Conservation (phyloP, 2,329 filamentous ascomycete genomes). For the Didymella lethalis region DNA sequence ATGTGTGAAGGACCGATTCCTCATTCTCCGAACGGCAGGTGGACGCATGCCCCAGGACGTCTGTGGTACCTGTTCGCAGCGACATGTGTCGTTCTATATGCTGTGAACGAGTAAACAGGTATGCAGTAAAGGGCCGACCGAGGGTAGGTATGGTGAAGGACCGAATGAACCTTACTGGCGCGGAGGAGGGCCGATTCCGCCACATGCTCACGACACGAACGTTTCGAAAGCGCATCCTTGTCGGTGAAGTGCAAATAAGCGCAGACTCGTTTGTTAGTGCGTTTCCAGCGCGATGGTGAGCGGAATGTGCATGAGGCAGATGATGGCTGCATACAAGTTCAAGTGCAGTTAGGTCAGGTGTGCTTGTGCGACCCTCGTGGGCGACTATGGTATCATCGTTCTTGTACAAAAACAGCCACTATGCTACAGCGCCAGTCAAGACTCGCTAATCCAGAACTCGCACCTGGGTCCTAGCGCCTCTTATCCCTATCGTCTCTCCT, state of each 20-base stretch:
- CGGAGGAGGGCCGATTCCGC: background rate
- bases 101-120: background rate
- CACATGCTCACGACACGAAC: background rate
- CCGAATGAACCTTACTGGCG: conserved; percentile 4
- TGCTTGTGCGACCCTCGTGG: conserved; percentile 6
- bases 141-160: background rate
- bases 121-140: background rate
- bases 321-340: background rate
- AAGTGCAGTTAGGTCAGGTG: conserved; percentile 3
- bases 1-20: background rate
- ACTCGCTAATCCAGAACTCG: background rate
- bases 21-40: background rate
- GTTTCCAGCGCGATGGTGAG: background rate
- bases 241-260: conserved; percentile 6
- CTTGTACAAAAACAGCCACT: conserved; percentile 2
- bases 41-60: background rate
- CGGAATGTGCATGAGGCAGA: background rate
- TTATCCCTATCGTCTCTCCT: conserved; percentile 51
- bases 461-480: conserved; percentile 23
- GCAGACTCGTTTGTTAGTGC: background rate
- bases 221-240: background rate
- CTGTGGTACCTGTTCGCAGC: background rate
- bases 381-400: conserved; percentile 7
- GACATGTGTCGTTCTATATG: background rate
- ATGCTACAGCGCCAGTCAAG: conserved; percentile 5